Base-by-base conservation (phyloP, 2,329 filamentous ascomycete genomes). In the Parasarocladium wereldwijsianum region DNA sequence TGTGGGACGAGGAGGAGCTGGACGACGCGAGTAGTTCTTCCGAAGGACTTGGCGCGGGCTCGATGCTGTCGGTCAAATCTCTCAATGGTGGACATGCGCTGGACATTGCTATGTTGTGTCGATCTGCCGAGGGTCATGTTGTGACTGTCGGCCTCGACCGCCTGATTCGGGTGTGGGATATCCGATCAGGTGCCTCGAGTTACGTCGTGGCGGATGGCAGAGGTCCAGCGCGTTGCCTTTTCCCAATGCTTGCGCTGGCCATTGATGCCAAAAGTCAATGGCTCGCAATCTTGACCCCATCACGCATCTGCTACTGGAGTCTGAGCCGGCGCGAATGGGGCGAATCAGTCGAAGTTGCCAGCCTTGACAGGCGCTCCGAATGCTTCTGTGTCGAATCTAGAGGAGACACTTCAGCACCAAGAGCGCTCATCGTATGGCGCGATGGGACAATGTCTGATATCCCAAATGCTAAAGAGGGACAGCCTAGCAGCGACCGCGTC, bases 131-230 rank as follows among this genome's bases (percentile, higher is more conserved):
- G 30, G 78, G 78, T 0, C 62, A 76, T 31, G 52, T 86, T 14
- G 67, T 76, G 5, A 80, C 78, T 2, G 64, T 80, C 21, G 76
- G 75, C 1, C 57, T 87, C 1, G 82, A 87, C 43, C 65, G 78
- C 27, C 58, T 63, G 8, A 72, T 84, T 10, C 64, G 70, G 11
- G 57, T 82, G 2, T 82, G 76, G 75, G 60, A 76, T 42, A 47
- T 73, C 12, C 63, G 60, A n/a, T 52, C 53, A 5, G 54, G 54
- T 3, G 51, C 51, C 4, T 43, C 42, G 9, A 57, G 51, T 38
- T 65, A 63, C 29, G 45, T 59, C 8, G 40, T 62, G 9, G 42
- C 51, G 12, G 52, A 54, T 16, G 49, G 61, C 13, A 53, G 60
- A 33, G 38, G 57, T 34, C 44, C 52, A 18, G 41, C 54, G 31